A percentile compares a stretch with the other conserved stretches of the same genome.
Conservation (phyloP, 2,329 filamentous ascomycete species). For the Botrytis squamosa region DNA sequence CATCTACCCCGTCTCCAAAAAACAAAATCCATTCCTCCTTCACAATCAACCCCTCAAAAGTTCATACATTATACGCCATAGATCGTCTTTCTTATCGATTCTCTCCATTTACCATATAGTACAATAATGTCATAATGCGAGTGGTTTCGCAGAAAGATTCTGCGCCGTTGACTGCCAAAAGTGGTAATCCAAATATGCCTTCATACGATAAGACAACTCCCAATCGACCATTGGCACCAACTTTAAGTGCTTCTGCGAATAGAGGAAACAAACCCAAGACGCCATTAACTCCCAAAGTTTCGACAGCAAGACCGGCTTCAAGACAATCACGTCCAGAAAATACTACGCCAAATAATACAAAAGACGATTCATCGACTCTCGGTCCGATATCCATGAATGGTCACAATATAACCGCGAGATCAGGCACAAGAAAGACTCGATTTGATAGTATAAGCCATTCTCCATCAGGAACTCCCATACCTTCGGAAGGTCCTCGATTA, state of each 20-base stretch:
- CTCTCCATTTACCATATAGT: slow-evolving; percentile 28
- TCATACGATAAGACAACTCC: slow-evolving; percentile 50
- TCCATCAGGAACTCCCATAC: slow-evolving; percentile 48
- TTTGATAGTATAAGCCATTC: slow-evolving; percentile 68
- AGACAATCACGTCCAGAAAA: slow-evolving; percentile 43
- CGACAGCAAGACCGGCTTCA: slow-evolving; percentile 39
- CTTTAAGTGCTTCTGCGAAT: slow-evolving; percentile 63
- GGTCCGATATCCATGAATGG: slow-evolving; percentile 54
- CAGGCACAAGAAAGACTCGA: slow-evolving; percentile 69
- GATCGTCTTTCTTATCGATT: neutral
- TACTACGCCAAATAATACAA: slow-evolving; percentile 29
- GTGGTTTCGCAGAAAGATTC: slow-evolving; percentile 38
- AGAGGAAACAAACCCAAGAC: slow-evolving; percentile 49
- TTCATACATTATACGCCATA: too few species aligned
- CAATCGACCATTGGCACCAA: slow-evolving; percentile 61
- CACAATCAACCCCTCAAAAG: neutral
- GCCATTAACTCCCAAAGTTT: slow-evolving; percentile 60
- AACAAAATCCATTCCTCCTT: slow-evolving; percentile 4
- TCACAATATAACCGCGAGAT: slow-evolving; percentile 75
- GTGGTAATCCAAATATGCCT: slow-evolving; percentile 42
- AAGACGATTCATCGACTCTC: slow-evolving; percentile 54
- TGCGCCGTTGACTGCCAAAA: slow-evolving; percentile 31
- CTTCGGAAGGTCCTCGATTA: slow-evolving; percentile 29
- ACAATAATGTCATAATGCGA: slow-evolving; percentile 48
- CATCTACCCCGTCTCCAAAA: neutral